Evolutionary conservation across 2,329 filamentous ascomycete genomes (phyloP), one percentile per base, ranked within the genome.

Genomic region (Lecanoromycetidae sp.): DNA sequence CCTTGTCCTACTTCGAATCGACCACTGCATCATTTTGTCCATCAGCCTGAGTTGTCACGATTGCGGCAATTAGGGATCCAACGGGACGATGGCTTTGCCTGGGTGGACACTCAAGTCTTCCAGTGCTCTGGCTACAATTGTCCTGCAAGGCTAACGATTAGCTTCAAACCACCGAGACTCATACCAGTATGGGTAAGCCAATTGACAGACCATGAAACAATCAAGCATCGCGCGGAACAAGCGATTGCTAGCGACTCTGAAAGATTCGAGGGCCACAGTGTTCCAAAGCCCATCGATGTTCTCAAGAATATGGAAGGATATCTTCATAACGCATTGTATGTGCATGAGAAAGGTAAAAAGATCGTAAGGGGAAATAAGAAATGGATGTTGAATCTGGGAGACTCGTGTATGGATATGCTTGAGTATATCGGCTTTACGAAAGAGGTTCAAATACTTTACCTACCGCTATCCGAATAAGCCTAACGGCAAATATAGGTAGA

Each of bases 1-100:
- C 63, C 69, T 5, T 76, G 71, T 54, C 71, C 73, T 3, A 70
- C 66, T 44, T 51, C 57, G 9, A 62, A 70, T 1, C 71, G 68
- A 52, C 75, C 76, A 25, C 60, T 84, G 4, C 81, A 85, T 59
- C 80, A 84, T 59, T 71, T 82, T 49, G 61, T 68, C 29, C 72
- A 65, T 32, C 62, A 58, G 12, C 39, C 46, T 19, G 34, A 48
- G 9, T 22, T 38, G 20, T 52, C 50, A 33, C 22, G 39, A n/a
- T 38, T 42, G 27, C 30, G 41, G 29, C 26, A 38, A 19, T 22
- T n/a, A 32, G 34, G 35, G 19, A 17, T 17, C 27, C 41, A 34
- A 25, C 22, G 15, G 5, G 37, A 49, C 30, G 19, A 35, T 15
- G 30, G 22, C 5, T 37, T 30, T n/a, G 40, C 23, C 15, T 49